Base-by-base conservation (phyloP, 352 stramenopile genomes). In the Pelagophyceae sp. region DNA sequence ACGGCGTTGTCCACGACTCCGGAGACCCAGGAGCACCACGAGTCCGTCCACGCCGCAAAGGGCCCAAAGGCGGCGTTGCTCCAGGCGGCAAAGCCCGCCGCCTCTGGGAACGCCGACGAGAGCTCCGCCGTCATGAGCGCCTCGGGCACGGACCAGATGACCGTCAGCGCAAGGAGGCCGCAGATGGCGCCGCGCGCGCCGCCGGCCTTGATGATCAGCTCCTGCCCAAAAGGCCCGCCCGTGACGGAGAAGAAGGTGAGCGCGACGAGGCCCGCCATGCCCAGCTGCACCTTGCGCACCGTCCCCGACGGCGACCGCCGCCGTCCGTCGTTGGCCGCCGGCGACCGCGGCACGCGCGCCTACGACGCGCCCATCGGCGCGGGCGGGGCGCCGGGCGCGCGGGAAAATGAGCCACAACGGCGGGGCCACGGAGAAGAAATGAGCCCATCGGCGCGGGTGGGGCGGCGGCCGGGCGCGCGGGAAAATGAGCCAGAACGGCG, bases 211-310 rank as follows among this genome's bases (percentile, higher is more conserved):
- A 98, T 88, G 31, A 93, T 90, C n/a, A 91, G 88, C 83, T 98
- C 94, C 33, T 90, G 90, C 11, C 95, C 95, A 85, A 96, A 98
- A 5, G 95, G 93, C 6, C 95, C 95, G 27, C 92, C 93, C 81
- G 83, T 90, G 32, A 96, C 91, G 72, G 90, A 91, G 78, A 94
- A 95, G 80, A 95, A 95, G 40, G 91, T 94, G 71, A 96, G 75
- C 64, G 80, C 75, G 15, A 80, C 80, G 33, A 86, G 64, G 19
- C 79, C 72, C 17, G 69, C n/a, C 0, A 76, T 31, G 31, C 54
- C 32, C 5, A 82, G 40, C 40, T 6, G 40, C 40, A 20, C 6
- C 40, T 54, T n/a, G n/a, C n/a, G n/a, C n/a, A n/a, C n/a, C n/a
- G n/a, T n/a, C n/a, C n/a, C n/a, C n/a, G n/a, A n/a, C n/a, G n/a